Conservation (phyloP, 2,329 filamentous ascomycete genomes). For the Neopestalotiopsis sp. region DNA sequence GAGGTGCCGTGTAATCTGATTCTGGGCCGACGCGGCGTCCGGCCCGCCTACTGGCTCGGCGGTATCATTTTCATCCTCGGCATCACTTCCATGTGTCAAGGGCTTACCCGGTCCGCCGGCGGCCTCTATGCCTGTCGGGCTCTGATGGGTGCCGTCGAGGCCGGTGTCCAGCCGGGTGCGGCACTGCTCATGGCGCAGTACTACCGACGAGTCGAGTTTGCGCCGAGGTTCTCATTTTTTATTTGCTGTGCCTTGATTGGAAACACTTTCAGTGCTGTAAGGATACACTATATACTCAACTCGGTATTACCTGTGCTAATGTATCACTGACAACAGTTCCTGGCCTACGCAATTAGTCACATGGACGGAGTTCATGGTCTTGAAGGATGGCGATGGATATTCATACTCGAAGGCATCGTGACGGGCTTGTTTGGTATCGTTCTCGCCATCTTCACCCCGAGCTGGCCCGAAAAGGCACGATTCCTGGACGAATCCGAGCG, state of each 20-base stretch:
- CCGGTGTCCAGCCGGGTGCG: slow-evolving; percentile 6
- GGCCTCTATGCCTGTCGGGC: slow-evolving; percentile 11
- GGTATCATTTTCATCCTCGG: not conserved
- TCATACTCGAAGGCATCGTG: slow-evolving; percentile 27
- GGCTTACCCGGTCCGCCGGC: not conserved
- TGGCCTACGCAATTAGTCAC: slow-evolving; percentile 12
- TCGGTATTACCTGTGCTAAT: not conserved
- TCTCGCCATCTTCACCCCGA: slow-evolving; percentile 5
- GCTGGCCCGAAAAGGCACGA: slow-evolving; percentile 8
- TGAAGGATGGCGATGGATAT: slow-evolving; percentile 35
- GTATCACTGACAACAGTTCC: not conserved
- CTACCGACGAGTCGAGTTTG: slow-evolving; percentile 9
- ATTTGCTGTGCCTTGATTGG: slow-evolving; percentile 8
- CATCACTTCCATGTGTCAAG: slow-evolving; percentile 11
- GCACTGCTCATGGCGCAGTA: slow-evolving; percentile 13
- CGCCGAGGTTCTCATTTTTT: slow-evolving; percentile 7
- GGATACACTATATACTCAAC: not conserved
- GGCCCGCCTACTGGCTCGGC: slow-evolving; percentile 9
- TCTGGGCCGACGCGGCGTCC: not conserved
- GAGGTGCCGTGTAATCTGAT: slow-evolving; percentile 12
- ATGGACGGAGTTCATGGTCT: slow-evolving; percentile 30
- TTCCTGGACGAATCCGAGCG: slow-evolving; percentile 5
- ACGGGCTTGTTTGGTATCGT: slow-evolving; percentile 19
- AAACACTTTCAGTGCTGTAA: slow-evolving; percentile 13
- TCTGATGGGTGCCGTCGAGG: slow-evolving; percentile 12